Evolutionary conservation across 2,329 filamentous ascomycete genomes (phyloP).

Genomic region (Cladophialophora immunda): DNA sequence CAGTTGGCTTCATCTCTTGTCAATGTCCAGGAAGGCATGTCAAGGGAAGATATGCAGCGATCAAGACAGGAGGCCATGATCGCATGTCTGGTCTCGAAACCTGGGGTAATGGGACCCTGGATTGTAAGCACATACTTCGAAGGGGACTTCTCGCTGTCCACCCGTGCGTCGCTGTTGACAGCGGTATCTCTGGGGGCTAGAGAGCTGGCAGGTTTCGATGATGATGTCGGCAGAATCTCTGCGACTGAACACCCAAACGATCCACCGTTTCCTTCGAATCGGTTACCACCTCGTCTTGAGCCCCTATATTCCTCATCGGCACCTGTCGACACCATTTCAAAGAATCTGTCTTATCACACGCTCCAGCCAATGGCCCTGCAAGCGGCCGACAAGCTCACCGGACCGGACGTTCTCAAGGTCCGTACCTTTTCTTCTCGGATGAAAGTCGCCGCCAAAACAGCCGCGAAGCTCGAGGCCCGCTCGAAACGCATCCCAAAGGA

Average conservation of each 20-base stretch:
- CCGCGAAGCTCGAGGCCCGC: constrained; percentile 53
- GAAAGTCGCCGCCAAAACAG: constrained; percentile 66
- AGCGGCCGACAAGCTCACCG: constrained; percentile 80
- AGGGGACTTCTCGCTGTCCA: constrained; percentile 87
- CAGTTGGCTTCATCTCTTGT: constrained; percentile 80
- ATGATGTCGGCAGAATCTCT: constrained; percentile 53
- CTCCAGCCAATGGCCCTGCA: constrained; percentile 82
- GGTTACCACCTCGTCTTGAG: constrained; percentile 77
- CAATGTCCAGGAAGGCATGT: constrained; percentile 84
- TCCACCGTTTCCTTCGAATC: constrained; percentile 78
- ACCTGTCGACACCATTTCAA: constrained; percentile 74
- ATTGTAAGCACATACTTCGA: constrained; percentile 86
- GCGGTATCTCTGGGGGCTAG: constrained; percentile 82
- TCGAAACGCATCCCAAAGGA: constrained; percentile 75
- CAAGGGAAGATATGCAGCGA: constrained; percentile 77
- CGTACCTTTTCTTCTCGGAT: constrained; percentile 86
- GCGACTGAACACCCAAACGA: constrained; percentile 44
- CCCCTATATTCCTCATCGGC: constrained; percentile 66
- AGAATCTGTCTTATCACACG: constrained; percentile 73
- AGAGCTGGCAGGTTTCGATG: constrained; percentile 81
- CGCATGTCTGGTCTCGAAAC: constrained; percentile 78
- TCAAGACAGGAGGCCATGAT: constrained; percentile 82
- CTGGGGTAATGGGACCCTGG: constrained; percentile 81
- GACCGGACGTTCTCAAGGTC: constrained; percentile 86
- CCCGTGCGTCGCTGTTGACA: constrained; percentile 82